Evolutionary conservation across 1,139 yeast species (phyloP), one percentile per base, ranked within the genome.

Genomic region (Lodderomyces orthopsilosis): DNA sequence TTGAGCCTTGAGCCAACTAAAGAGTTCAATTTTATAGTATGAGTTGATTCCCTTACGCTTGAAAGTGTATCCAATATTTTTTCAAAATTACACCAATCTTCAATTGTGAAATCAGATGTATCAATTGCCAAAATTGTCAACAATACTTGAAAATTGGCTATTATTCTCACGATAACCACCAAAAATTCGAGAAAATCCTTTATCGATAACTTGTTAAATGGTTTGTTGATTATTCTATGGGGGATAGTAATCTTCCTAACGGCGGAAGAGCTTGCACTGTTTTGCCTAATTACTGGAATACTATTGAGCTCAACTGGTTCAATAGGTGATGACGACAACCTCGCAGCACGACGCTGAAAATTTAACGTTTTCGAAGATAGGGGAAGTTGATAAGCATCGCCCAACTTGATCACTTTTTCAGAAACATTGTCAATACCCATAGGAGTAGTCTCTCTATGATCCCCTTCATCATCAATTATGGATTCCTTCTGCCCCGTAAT

Each of bases 321-420:
- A 12, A 46, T 44, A 9, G 47, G 44, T 4, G 17, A 3, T 3
- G 45, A 34, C 27, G 39, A 23, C 22, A 37, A 17, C 26, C 37
- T 26, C 6, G 43, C 40, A 12, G 41, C 64, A 48, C 75, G 50
- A 15, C 70, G 54, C 44, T 70, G 71, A 44, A 59, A 58, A 47
- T 70, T 73, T 34, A 69, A 58, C 1, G 77, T 70, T 42, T 68
- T 69, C 8, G 75, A 70, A 2, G 75, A 69, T 23, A 69, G 54
- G 1, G 77, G 77, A 9, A 73, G 56, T 41, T 63, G 65, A 19
- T 69, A 66, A 1, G 58, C 58, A 38, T 63, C 65, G 1, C 75
- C 74, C 18, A 68, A 51, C 44, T 66, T 70, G 15, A 68, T 62
- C 3, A 71, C 58, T 41, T 62, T 61, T 44, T 63, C 72, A 4